These are phyloP conservation scores for Orbilia oligospora DNA, from an alignment of 2,329 filamentous ascomycete genomes.

Conservation along the genomic window DNA sequence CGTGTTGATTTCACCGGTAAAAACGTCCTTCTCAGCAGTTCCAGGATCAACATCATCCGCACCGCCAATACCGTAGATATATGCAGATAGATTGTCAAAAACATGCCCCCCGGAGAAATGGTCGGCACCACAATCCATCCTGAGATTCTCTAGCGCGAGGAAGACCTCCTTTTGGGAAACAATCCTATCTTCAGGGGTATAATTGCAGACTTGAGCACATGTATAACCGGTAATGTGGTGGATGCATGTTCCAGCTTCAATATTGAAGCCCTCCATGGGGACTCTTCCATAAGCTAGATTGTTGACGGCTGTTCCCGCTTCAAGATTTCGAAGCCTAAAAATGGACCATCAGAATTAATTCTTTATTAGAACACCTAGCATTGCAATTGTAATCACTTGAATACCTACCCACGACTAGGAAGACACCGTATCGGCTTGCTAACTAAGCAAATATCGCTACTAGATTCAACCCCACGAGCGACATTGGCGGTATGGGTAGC, in stretches of 20 bases:
- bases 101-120: slow-evolving; percentile 6
- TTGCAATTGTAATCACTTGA: no score
- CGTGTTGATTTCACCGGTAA: background rate
- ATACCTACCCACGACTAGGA: slow-evolving; percentile 15
- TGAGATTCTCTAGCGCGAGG: slow-evolving; percentile 8
- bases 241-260: slow-evolving; percentile 19
- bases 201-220: slow-evolving; percentile 27
- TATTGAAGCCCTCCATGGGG: slow-evolving; percentile 15
- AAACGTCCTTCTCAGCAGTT: background rate
- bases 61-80: slow-evolving; percentile 30
- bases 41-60: background rate
- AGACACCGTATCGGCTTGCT: slow-evolving; percentile 11
- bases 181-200: slow-evolving; percentile 10
- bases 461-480: background rate
- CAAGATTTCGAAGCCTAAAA: slow-evolving; percentile 9
- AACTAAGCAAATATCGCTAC: background rate
- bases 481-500: background rate
- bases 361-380: no score
- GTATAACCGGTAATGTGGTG: slow-evolving; percentile 17
- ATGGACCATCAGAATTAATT: background rate
- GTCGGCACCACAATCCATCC: slow-evolving; percentile 20
- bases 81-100: background rate
- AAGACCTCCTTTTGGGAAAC: slow-evolving; percentile 30
- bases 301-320: slow-evolving; percentile 21
- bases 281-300: slow-evolving; percentile 12